Percentiles rank a stretch among this genome's conserved stretches.
These are phyloP conservation scores for Paralagenidium karlingii DNA, from an alignment of 352 stramenopile species.

Conservation along the genomic window DNA sequence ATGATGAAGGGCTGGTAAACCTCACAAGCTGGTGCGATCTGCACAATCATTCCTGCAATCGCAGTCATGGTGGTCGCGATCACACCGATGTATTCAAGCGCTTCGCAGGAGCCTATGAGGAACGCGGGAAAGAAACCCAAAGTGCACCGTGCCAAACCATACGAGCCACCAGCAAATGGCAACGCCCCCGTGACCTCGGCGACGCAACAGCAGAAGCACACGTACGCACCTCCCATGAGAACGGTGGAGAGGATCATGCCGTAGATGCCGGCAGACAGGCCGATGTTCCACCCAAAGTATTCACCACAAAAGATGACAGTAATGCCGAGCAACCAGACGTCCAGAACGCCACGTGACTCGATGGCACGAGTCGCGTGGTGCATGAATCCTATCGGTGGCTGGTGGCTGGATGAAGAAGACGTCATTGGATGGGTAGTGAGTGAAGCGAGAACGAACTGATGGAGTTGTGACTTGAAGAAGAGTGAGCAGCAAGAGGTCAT, in stretches of 20 bases:
- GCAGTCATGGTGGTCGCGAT: constrained; percentile 10
- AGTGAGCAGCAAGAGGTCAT: too few relatives aligned
- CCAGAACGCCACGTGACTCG: constrained; percentile 1
- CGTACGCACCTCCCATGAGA: constrained; percentile 11
- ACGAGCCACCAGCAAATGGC: constrained; percentile 17
- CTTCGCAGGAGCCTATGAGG: constrained; percentile 15
- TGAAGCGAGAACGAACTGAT: too few relatives aligned
- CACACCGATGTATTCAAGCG: constrained; percentile 15
- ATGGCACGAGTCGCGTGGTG: background rate
- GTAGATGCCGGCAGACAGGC: constrained; percentile 10
- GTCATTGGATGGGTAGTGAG: too few relatives aligned
- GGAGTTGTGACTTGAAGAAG: too few relatives aligned
- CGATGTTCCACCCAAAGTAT: constrained; percentile 18
- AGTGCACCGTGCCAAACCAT: constrained; percentile 13
- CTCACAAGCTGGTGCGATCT: constrained; percentile 1
- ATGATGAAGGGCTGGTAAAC: constrained; percentile 11
- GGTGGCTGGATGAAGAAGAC: too few relatives aligned
- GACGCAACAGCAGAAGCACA: constrained; percentile 14
- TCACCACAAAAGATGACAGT: constrained; percentile 16
- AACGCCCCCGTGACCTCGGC: constrained; percentile 6
- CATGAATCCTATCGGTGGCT: too few relatives aligned
- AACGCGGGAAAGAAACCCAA: constrained; percentile 13
- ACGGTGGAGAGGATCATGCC: constrained; percentile 11
- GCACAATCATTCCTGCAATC: constrained; percentile 12
- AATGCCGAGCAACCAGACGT: constrained; percentile 16